Conservation (phyloP, 805 yeast species). For the Cephaloascus albidus region DNA sequence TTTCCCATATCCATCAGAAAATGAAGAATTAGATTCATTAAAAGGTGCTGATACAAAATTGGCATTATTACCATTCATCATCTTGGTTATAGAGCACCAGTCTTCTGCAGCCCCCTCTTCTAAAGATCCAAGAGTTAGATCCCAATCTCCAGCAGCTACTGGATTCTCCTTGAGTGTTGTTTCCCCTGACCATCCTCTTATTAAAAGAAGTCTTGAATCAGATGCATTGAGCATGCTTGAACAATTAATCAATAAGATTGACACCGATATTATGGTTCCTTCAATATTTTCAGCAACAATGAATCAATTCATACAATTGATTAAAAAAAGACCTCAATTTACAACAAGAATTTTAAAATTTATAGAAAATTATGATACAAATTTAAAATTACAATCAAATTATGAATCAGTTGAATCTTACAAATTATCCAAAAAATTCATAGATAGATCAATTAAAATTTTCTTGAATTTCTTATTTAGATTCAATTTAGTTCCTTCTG, state of each 20-base stretch:
- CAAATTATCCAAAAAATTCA: slow-evolving; percentile 52
- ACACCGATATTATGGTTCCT: slow-evolving; percentile 5
- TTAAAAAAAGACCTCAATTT: slow-evolving; percentile 58
- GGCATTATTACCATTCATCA: slow-evolving; percentile 26
- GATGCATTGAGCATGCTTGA: neutral
- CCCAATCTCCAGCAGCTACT: neutral
- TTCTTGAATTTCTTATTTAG: slow-evolving; percentile 28
- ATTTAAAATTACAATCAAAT: slow-evolving; percentile 44
- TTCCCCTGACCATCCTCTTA: neutral
- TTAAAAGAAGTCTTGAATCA: neutral
- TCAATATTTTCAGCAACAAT: slow-evolving; percentile 60
- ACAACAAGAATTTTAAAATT: slow-evolving; percentile 47
- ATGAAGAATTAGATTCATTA: slow-evolving; percentile 23
- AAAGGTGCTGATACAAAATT: slow-evolving; percentile 24
- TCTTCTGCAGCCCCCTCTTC: slow-evolving; percentile 6
- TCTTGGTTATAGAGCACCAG: slow-evolving; percentile 30
- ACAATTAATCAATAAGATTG: neutral
- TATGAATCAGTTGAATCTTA: slow-evolving; percentile 32
- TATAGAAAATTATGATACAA: slow-evolving; percentile 52
- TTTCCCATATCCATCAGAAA: slow-evolving; percentile 27
- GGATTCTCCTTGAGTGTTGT: neutral
- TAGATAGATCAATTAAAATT: slow-evolving; percentile 48
- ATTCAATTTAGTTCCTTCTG: slow-evolving; percentile 23
- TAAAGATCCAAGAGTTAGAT: neutral
- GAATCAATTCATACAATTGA: slow-evolving; percentile 51